phyloP scores from a whole-genome alignment of 805 yeast genomes.

The Ogataea pini region DNA sequence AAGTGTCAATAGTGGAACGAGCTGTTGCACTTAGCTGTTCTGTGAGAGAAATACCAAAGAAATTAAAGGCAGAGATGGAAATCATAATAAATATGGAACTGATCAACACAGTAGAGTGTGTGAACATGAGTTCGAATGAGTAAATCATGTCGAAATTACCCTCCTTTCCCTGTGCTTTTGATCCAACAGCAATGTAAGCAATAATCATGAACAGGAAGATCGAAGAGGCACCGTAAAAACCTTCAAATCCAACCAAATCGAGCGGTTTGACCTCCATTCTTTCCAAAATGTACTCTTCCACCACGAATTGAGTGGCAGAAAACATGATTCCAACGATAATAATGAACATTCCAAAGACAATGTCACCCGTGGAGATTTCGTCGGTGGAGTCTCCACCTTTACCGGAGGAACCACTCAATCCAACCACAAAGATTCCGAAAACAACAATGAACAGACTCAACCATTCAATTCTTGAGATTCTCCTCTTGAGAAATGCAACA shows the following conservation, averaged over 20 bases:
- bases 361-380: slow-evolving; percentile 23
- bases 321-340: slow-evolving; percentile 64
- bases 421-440: slow-evolving; percentile 70
- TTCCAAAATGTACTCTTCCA: slow-evolving; percentile 67
- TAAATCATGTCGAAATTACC: slow-evolving; percentile 59
- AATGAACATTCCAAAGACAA: slow-evolving; percentile 56
- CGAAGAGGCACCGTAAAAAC: slow-evolving; percentile 58
- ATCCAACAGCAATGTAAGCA: slow-evolving; percentile 44
- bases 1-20: slow-evolving; percentile 76
- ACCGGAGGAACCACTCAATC: slow-evolving; percentile 59
- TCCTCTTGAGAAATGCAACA: slow-evolving; percentile 57
- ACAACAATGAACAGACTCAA: slow-evolving; percentile 60
- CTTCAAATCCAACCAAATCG: slow-evolving; percentile 72
- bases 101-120: slow-evolving; percentile 43
- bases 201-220: slow-evolving; percentile 47
- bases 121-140: slow-evolving; percentile 50
- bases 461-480: slow-evolving; percentile 68
- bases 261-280: slow-evolving; percentile 58
- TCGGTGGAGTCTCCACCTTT: too few species aligned
- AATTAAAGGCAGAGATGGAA: slow-evolving; percentile 71
- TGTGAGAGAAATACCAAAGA: slow-evolving; percentile 71
- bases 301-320: slow-evolving; percentile 75
- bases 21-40: slow-evolving; percentile 69
- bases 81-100: slow-evolving; percentile 68
- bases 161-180: slow-evolving; percentile 39